Evolutionary conservation across 495 filamentous ascomycete species (phyloP).

Genomic region (Jackrogersella multiformis): DNA sequence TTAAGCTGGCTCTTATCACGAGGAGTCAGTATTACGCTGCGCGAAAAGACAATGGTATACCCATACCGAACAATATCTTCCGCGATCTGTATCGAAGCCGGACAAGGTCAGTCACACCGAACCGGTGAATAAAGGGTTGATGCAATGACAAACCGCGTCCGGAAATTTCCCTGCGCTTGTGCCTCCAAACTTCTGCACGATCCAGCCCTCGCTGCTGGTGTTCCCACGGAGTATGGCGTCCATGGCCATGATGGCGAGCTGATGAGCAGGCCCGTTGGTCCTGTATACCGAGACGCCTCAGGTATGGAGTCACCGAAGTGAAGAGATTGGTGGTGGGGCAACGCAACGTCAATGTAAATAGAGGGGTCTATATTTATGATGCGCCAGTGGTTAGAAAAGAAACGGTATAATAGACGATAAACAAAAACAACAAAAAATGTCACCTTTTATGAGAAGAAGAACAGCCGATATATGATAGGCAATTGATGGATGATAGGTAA

Average conservation of each 20-base stretch:
- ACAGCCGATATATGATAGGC: background rate
- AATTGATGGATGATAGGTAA: too few species aligned
- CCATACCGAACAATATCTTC: constrained; percentile 77
- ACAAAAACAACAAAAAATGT: background rate
- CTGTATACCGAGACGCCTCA: background rate
- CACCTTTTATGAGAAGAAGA: background rate
- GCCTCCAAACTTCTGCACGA: constrained; percentile 89
- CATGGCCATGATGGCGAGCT: constrained; percentile 25
- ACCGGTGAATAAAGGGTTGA: constrained; percentile 1
- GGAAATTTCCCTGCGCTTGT: constrained; percentile 65
- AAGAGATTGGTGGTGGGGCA: constrained; percentile 18
- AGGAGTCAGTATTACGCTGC: constrained; percentile 25
- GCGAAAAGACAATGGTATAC: constrained; percentile 7
- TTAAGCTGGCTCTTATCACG: constrained; percentile 68
- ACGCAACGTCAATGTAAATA: constrained; percentile 22
- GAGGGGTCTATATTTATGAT: background rate
- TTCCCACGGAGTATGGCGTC: constrained; percentile 45
- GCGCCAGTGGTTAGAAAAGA: background rate
- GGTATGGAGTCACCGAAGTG: constrained; percentile 20
- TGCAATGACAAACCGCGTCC: constrained; percentile 46
- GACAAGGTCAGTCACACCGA: constrained; percentile 26
- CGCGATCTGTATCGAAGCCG: constrained; percentile 63
- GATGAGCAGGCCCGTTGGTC: constrained; percentile 2
- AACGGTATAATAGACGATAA: background rate
- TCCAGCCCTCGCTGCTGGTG: constrained; percentile 61